phyloP scores from a whole-genome alignment of 306 rosid genomes.

The Vachellia collinsii region DNA sequence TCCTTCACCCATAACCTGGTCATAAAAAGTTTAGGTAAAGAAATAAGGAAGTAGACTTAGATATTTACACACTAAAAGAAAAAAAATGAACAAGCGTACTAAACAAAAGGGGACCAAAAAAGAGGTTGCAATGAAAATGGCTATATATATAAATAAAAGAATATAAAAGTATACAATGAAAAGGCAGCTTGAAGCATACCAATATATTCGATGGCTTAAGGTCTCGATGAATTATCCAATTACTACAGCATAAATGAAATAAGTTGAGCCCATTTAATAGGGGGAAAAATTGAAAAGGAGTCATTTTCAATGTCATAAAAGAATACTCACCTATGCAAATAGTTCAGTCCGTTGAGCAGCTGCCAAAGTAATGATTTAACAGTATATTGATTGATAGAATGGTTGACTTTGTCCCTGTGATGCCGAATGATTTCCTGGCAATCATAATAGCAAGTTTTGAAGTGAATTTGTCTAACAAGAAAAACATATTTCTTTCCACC shows the following conservation, averaged over 20 bases:
- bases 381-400: constrained; percentile 75
- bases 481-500: constrained; percentile 24
- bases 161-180: background rate
- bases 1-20: constrained; percentile 92
- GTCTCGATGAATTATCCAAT: constrained; percentile 97
- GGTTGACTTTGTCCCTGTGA: constrained; percentile 92
- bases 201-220: constrained; percentile 94
- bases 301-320: constrained; percentile 24
- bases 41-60: background rate
- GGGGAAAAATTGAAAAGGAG: constrained; percentile 27
- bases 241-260: constrained; percentile 56
- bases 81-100: background rate
- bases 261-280: constrained; percentile 23
- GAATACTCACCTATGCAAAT: constrained; percentile 75
- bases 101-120: background rate
- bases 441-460: constrained; percentile 35
- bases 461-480: constrained; percentile 7
- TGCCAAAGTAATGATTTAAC: constrained; percentile 94
- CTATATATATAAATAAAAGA: background rate
- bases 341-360: constrained; percentile 91
- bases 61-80: background rate
- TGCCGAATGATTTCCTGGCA: constrained; percentile 92
- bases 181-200: constrained; percentile 53
- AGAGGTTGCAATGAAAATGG: background rate
- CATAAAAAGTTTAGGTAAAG: constrained; percentile 18